Base-by-base conservation (phyloP, 83 land plant genomes). In the Diphasiastrum complanatum region DNA sequence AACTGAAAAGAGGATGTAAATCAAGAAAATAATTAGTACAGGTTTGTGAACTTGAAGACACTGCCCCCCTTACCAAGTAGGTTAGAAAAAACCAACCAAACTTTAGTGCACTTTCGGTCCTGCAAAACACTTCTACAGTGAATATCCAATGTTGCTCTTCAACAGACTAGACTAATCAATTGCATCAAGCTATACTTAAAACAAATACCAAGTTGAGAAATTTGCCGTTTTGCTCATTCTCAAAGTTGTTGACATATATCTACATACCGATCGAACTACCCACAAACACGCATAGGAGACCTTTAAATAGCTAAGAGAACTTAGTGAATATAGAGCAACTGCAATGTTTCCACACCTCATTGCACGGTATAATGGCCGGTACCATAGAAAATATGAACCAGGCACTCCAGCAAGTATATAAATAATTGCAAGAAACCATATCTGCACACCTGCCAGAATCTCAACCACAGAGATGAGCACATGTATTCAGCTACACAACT, bases 341-440 rank as follows among this genome's bases (percentile, higher is more conserved):
- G 45, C 45, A 41, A 41, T 14, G 18, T 41, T 1, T 0, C 26
- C 59, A 35, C 59, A 55, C 59, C 59, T 55, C 59, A 55, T 55
- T 10, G 59, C 59, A 6, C 59, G 59, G 31, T 55, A 55, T 18
- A 55, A 19, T 11, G 59, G 59, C 59, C 59, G 26, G 43, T 55
- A 55, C 59, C 59, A 55, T 11, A 55, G 10, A 19, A 55, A 55
- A 30, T 55, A 55, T 30, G 59, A 55, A 12, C 59, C 59, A 30
- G 59, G 59, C 26, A 55, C 8, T 31, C 59, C 59, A 1, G 59
- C 59, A 31, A 55, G 59, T 16, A 55, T 55, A 27, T 55, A 55
- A 35, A 55, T 55, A 19, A 55, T 55, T 6, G 59, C 59, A 24
- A 55, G 59, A 33, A 55, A 55, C 59, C 59, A 55, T 27, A 55